Percentiles rank a stretch among this genome's conserved stretches.
phyloP scores from a whole-genome alignment of 2,329 filamentous ascomycete species.

The Phaeoacremonium minimum region DNA sequence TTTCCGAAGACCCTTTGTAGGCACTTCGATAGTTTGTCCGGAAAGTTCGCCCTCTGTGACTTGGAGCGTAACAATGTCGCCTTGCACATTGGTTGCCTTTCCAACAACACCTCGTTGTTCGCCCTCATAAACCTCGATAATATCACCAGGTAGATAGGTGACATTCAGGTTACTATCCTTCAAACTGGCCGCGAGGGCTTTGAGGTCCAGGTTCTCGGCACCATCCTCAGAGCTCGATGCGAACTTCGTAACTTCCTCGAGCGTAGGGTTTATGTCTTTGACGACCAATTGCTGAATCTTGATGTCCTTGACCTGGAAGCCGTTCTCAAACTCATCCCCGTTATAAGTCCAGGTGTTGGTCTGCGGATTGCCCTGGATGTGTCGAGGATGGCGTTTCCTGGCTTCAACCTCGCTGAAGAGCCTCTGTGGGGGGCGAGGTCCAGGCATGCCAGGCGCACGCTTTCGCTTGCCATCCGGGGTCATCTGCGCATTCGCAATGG shows the following conservation, averaged over 20 bases:
- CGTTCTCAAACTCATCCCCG: constrained; percentile 85
- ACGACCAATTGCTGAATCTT: constrained; percentile 83
- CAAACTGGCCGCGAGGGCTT: constrained; percentile 82
- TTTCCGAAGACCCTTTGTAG: constrained; percentile 87
- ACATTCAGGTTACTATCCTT: constrained; percentile 79
- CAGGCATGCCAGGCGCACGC: constrained; percentile 53
- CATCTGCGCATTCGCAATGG: constrained; percentile 35
- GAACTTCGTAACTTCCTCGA: constrained; percentile 96
- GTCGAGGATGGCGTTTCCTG: constrained; percentile 73
- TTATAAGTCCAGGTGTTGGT: constrained; percentile 81
- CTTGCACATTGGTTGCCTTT: constrained; percentile 78
- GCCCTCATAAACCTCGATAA: constrained; percentile 94
- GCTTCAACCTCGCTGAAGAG: constrained; percentile 93
- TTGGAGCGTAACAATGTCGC: constrained; percentile 85
- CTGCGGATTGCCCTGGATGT: constrained; percentile 64
- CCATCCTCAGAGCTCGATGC: constrained; percentile 85
- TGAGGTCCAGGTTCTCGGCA: constrained; percentile 87
- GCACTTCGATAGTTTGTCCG: constrained; percentile 87
- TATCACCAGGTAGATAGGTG: constrained; percentile 85
- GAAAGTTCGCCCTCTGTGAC: constrained; percentile 78
- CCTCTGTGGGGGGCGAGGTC: constrained; percentile 76
- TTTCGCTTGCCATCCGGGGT: constrained; percentile 72
- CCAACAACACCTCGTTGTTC: constrained; percentile 91
- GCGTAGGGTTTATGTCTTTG: constrained; percentile 84
- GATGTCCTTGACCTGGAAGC: constrained; percentile 90